Percentiles rank a stretch among this genome's conserved stretches.
These are phyloP conservation scores for Paramecium biaurelia DNA, from an alignment of 73 alveolate species.

Conservation along the genomic window DNA sequence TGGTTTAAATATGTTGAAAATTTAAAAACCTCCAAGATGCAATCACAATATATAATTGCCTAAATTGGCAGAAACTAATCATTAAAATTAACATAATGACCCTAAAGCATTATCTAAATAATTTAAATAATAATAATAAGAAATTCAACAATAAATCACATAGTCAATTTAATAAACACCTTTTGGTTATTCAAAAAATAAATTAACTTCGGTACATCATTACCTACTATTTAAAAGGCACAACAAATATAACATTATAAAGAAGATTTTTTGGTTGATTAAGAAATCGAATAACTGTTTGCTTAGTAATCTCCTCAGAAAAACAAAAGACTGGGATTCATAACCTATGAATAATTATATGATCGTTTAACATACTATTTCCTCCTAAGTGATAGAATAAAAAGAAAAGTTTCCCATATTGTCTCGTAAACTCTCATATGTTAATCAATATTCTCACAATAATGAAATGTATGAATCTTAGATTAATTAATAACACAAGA, in stretches of 20 bases:
- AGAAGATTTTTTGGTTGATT: constrained; percentile 43
- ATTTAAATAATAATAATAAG: not conserved
- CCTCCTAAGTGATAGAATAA: not conserved
- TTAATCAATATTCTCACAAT: not conserved
- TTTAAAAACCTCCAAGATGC: not conserved
- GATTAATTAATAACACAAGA: not conserved
- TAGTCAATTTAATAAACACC: not conserved
- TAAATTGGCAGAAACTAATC: not conserved
- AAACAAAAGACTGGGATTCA: not conserved
- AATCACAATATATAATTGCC: constrained; percentile 16
- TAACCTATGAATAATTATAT: not conserved
- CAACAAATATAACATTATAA: not conserved
- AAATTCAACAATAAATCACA: not conserved
- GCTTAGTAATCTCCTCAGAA: not conserved
- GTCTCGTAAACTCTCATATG: constrained; percentile 1
- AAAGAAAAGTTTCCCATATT: not conserved
- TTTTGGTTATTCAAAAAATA: not conserved
- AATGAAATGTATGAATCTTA: not conserved
- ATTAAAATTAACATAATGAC: not conserved
- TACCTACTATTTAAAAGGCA: not conserved
- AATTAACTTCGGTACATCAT: not conserved
- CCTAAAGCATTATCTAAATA: not conserved
- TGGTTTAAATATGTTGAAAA: constrained; percentile 45
- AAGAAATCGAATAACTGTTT: not conserved
- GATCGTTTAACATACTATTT: not conserved